Conservation (phyloP, 2,329 filamentous ascomycete genomes). For the Aspergillus sp. region DNA sequence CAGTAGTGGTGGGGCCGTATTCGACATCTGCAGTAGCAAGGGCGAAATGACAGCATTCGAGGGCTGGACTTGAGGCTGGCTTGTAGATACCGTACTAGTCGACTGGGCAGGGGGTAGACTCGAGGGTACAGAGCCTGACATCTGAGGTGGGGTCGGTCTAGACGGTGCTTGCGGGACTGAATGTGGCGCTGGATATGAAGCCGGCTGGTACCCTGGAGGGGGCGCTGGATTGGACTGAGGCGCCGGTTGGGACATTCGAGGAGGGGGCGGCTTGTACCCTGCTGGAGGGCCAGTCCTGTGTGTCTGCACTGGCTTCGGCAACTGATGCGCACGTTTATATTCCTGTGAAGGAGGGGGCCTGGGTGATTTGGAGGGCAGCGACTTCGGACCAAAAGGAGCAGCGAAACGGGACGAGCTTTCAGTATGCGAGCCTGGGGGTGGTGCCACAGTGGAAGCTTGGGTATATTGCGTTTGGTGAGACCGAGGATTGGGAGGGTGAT, state of each 20-base stretch:
- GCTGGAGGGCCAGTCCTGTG: background rate
- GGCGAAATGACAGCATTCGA: background rate
- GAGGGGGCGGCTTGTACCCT: background rate
- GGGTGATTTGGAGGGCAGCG: background rate
- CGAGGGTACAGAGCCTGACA: background rate
- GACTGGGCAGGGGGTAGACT: background rate
- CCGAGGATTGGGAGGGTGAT: background rate
- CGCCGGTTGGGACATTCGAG: background rate
- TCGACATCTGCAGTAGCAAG: background rate
- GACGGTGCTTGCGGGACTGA: background rate
- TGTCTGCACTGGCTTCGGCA: background rate
- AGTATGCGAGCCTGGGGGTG: background rate
- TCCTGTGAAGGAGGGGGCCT: background rate
- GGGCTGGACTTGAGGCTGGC: background rate
- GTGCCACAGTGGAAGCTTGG: background rate
- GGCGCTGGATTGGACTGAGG: background rate
- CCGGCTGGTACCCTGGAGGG: background rate
- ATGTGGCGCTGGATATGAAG: background rate
- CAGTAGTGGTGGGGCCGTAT: background rate
- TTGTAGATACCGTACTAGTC: background rate
- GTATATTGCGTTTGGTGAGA: background rate
- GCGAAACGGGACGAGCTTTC: background rate
- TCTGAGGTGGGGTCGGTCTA: background rate
- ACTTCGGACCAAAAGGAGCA: background rate
- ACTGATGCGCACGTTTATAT: background rate